Evolutionary conservation across 768 basidiomycete species (phyloP).

Genomic region (Wakefieldia striispora): DNA sequence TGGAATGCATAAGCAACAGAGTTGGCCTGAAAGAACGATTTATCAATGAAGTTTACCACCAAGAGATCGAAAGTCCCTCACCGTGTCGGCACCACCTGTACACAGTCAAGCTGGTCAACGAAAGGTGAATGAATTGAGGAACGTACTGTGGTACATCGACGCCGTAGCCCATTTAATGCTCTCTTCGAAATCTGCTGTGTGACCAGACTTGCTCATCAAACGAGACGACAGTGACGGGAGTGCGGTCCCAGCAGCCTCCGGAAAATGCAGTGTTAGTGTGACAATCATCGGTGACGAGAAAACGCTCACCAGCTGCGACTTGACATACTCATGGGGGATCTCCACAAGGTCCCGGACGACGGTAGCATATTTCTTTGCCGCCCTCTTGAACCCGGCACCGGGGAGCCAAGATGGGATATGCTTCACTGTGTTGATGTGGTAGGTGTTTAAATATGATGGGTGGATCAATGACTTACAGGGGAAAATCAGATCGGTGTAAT

Average conservation of each 20-base stretch:
- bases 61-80: too few relatives aligned
- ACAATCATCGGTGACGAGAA: slow-evolving; percentile 15
- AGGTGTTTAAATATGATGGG: neutral
- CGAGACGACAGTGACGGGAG: slow-evolving; percentile 5
- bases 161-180: slow-evolving; percentile 12
- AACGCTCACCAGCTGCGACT: slow-evolving; percentile 42
- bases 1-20: neutral
- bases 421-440: slow-evolving; percentile 7
- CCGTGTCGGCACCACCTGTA: too few relatives aligned
- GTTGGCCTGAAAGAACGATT: neutral
- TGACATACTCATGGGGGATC: slow-evolving; percentile 41
- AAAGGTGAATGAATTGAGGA: too few relatives aligned
- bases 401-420: slow-evolving; percentile 29
- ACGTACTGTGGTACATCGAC: slow-evolving; percentile 5
- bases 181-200: slow-evolving; percentile 9
- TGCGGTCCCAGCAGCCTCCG: slow-evolving; percentile 9
- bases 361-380: slow-evolving; percentile 22
- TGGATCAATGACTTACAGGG: neutral
- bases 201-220: neutral
- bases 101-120: too few relatives aligned
- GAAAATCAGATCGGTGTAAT: slow-evolving; percentile 8
- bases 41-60: neutral
- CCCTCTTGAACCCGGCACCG: slow-evolving; percentile 32
- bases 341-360: slow-evolving; percentile 41
- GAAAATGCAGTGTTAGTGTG: neutral